Evolutionary conservation across 1,284 basidiomycete species (phyloP).

Genomic region (Rhodotorula mucilaginosa): DNA sequence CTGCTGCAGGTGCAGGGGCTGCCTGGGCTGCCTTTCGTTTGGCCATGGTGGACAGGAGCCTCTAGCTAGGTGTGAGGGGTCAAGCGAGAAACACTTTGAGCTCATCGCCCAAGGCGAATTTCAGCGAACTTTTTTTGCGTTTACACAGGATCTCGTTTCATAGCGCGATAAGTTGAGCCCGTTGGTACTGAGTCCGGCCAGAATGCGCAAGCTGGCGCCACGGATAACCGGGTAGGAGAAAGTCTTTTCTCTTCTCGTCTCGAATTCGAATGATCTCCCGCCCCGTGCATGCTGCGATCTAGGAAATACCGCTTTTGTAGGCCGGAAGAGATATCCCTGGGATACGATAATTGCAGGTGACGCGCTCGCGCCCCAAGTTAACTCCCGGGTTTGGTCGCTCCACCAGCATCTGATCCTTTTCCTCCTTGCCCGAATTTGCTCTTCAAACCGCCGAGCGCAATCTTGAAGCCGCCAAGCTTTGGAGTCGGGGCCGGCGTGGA

Average conservation of each 20-base stretch:
- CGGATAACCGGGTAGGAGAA: too few species aligned
- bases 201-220: too few species aligned
- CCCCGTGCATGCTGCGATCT: too few species aligned
- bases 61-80: background rate
- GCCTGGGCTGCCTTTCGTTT: slow-evolving; percentile 17
- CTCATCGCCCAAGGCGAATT: too few species aligned
- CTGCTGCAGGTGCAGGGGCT: background rate
- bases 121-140: too few species aligned
- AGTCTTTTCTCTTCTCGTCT: too few species aligned
- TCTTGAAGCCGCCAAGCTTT: slow-evolving; percentile 22
- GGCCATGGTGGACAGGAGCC: slow-evolving; percentile 4
- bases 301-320: too few species aligned
- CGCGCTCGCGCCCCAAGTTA: background rate
- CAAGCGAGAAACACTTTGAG: background rate
- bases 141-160: too few species aligned
- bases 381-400: background rate
- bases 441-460: slow-evolving; percentile 25
- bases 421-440: slow-evolving; percentile 11
- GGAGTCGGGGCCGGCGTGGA: background rate
- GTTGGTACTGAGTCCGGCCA: too few species aligned
- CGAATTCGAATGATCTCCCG: too few species aligned
- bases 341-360: background rate
- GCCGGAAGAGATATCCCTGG: too few species aligned
- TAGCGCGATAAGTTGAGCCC: too few species aligned
- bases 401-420: background rate